Conservation (phyloP, 441 rosid species). For the Mallotus japonicus region DNA sequence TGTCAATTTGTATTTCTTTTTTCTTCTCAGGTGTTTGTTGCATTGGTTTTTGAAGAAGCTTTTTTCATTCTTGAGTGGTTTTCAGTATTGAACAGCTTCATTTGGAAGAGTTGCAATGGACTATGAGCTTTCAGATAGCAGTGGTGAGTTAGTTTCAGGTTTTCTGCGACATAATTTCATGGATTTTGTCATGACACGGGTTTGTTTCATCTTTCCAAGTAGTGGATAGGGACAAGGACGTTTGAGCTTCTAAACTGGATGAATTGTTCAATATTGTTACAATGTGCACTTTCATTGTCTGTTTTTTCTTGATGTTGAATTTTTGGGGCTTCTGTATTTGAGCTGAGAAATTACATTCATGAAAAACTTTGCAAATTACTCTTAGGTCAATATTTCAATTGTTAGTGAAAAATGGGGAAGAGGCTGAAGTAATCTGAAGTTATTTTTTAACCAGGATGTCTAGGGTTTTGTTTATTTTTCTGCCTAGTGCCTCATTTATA, state of each 20-base stretch:
- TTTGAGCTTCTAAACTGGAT: neutral
- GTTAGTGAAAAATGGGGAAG: neutral
- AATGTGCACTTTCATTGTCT: neutral
- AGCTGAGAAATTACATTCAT: neutral
- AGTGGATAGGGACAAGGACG: no score
- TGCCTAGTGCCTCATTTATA: neutral
- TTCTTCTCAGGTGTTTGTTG: slow-evolving; percentile 27
- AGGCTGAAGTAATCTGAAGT: no score
- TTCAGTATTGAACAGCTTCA: slow-evolving; percentile 20
- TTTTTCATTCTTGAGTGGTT: neutral
- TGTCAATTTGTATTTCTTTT: no score
- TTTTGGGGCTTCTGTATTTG: neutral
- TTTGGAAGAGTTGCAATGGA: slow-evolving; percentile 52
- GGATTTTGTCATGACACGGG: neutral
- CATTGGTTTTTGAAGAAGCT: slow-evolving; percentile 23
- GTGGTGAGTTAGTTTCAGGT: slow-evolving; percentile 53
- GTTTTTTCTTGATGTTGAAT: neutral
- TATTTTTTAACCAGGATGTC: no score
- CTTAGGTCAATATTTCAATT: neutral
- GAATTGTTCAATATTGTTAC: neutral
- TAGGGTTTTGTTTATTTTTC: neutral
- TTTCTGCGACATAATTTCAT: neutral
- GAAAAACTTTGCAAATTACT: neutral
- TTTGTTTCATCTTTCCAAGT: neutral
- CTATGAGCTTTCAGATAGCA: slow-evolving; percentile 73